phyloP scores from a whole-genome alignment of 163 green algal species.

The Scenedesmus sp. region DNA sequence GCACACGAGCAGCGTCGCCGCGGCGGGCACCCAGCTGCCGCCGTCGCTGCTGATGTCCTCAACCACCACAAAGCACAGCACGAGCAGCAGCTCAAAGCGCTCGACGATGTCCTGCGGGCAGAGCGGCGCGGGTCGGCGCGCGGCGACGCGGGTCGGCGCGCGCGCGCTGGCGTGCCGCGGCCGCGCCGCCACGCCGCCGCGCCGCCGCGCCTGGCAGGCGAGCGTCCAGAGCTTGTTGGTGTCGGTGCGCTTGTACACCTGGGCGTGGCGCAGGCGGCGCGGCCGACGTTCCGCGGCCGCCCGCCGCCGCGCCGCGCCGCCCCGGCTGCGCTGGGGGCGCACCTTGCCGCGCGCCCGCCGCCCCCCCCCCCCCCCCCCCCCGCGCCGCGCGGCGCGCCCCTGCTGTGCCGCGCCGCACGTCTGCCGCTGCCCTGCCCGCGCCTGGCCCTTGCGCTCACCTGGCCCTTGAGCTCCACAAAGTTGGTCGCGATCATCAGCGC shows the following conservation, averaged over 20 bases:
- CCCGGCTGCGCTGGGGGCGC: no score
- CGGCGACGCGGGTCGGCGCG: neutral
- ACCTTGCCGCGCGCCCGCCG: no score
- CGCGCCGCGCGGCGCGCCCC: no score
- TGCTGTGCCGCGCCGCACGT: slow-evolving; percentile 58
- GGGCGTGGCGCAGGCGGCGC: no score
- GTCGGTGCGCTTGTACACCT: slow-evolving; percentile 88
- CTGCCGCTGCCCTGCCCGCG: no score
- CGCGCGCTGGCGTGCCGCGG: neutral
- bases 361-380: no score
- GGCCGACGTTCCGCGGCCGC: no score
- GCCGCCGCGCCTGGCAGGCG: slow-evolving; percentile 51
- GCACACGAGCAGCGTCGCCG: slow-evolving; percentile 66
- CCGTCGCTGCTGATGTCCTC: slow-evolving; percentile 77
- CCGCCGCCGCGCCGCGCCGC: no score
- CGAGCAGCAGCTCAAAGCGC: slow-evolving; percentile 89
- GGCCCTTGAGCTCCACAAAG: slow-evolving; percentile 96
- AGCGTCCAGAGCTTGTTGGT: slow-evolving; percentile 74
- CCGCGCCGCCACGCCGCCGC: neutral
- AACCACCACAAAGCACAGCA: slow-evolving; percentile 91
- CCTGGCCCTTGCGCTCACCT: no score
- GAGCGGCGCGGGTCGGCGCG: neutral
- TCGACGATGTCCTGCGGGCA: slow-evolving; percentile 88
- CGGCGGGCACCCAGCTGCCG: slow-evolving; percentile 45
- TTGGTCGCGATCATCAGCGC: slow-evolving; percentile 96